These are phyloP conservation scores for Aspergillus niger DNA, from an alignment of 2,329 filamentous ascomycete species.

Conservation along the genomic window DNA sequence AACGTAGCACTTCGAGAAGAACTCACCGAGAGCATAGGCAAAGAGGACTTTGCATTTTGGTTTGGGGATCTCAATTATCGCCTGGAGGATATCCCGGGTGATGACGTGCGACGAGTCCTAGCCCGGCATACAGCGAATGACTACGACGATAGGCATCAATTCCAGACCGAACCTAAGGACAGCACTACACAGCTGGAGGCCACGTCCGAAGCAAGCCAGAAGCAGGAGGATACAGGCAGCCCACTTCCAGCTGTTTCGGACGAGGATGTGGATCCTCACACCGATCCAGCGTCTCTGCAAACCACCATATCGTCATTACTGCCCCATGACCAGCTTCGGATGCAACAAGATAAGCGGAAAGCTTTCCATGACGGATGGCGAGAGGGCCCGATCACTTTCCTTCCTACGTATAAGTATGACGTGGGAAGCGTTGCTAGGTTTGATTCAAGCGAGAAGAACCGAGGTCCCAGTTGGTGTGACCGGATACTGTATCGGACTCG, in stretches of 20 bases:
- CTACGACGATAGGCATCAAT: conserved; percentile 60
- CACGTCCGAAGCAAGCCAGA: conserved; percentile 14
- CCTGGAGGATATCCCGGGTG: conserved; percentile 81
- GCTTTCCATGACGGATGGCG: conserved; percentile 89
- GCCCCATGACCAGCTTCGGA: conserved; percentile 82
- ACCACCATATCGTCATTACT: conserved; percentile 85
- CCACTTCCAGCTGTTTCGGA: conserved; percentile 43
- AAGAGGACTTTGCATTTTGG: conserved; percentile 95
- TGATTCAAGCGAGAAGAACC: conserved; percentile 91
- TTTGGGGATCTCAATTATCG: conserved; percentile 96
- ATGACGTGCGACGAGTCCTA: conserved; percentile 83
- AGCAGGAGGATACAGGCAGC: conserved; percentile 7
- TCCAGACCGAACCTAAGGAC: conserved; percentile 29
- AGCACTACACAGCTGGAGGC: conserved; percentile 21
- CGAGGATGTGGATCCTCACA: conserved; percentile 68
- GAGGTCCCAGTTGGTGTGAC: conserved; percentile 96
- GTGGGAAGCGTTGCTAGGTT: conserved; percentile 89
- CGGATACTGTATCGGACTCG: conserved; percentile 84
- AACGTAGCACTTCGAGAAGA: conserved; percentile 64
- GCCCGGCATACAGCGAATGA: conserved; percentile 80
- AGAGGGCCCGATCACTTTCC: conserved; percentile 82
- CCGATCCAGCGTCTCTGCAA: conserved; percentile 83
- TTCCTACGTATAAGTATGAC: conserved; percentile 98
- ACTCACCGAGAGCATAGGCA: conserved; percentile 66
- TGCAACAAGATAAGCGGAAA: conserved; percentile 72